phyloP scores from a whole-genome alignment of 2,329 filamentous ascomycete species.

The Plenodomus tracheiphilus region DNA sequence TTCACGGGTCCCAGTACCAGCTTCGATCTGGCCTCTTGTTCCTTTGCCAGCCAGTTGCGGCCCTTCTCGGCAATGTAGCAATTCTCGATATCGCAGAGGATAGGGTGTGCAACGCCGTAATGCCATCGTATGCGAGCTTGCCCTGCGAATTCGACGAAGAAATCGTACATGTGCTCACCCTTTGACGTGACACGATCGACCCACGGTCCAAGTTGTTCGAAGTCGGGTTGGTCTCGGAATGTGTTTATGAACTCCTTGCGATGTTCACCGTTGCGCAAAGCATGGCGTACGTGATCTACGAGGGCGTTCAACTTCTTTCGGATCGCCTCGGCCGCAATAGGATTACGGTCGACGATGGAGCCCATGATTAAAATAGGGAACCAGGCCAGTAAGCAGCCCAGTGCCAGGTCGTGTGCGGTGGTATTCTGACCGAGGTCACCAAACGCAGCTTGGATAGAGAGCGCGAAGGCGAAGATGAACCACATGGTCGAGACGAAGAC shows the following conservation, averaged over 20 bases:
- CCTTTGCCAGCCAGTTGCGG: slow-evolving; percentile 45
- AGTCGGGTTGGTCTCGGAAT: slow-evolving; percentile 29
- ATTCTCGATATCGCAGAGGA: slow-evolving; percentile 48
- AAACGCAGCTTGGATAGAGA: slow-evolving; percentile 45
- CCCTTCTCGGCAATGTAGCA: slow-evolving; percentile 45
- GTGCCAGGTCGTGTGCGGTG: slow-evolving; percentile 50
- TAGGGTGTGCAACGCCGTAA: slow-evolving; percentile 49
- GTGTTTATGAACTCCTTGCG: slow-evolving; percentile 33
- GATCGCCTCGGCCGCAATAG: slow-evolving; percentile 47
- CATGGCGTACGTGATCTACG: slow-evolving; percentile 42
- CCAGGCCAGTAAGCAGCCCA: slow-evolving; percentile 52
- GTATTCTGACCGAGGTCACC: slow-evolving; percentile 44
- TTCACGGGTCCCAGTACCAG: slow-evolving; percentile 43
- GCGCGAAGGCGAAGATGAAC: slow-evolving; percentile 47
- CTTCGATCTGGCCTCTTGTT: slow-evolving; percentile 37
- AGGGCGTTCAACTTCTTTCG: slow-evolving; percentile 45
- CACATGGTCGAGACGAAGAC: slow-evolving; percentile 49
- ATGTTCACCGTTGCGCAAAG: slow-evolving; percentile 33
- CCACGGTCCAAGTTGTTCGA: slow-evolving; percentile 20
- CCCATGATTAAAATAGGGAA: slow-evolving; percentile 51
- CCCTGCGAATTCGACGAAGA: slow-evolving; percentile 48
- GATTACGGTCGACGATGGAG: slow-evolving; percentile 53
- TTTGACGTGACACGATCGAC: slow-evolving; percentile 29
- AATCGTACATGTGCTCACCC: slow-evolving; percentile 31
- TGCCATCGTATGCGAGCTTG: slow-evolving; percentile 42